Conservation (phyloP, 306 rosid genomes). For the Castanea crenata region DNA sequence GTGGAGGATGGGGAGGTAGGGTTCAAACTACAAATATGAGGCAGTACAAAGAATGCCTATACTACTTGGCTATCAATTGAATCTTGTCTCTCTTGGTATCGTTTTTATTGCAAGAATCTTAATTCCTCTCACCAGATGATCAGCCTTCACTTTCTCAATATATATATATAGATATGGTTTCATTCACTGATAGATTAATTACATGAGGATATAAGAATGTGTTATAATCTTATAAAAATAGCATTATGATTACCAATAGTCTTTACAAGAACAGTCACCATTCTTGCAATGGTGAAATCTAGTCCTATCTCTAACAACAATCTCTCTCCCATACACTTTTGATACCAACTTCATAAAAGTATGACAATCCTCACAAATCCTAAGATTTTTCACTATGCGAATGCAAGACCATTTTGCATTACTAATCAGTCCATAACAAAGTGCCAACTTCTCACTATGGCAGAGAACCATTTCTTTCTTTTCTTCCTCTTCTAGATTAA, state of each 20-base stretch:
- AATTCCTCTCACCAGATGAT: too few species aligned
- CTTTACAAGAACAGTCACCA: conserved; percentile 78
- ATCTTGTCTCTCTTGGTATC: not conserved
- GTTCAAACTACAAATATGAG: too few species aligned
- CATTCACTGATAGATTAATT: not conserved
- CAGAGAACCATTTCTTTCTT: conserved; percentile 62
- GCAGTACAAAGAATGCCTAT: too few species aligned
- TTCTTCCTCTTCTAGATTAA: conserved; percentile 77
- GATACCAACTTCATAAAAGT: conserved; percentile 80
- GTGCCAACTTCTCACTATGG: conserved; percentile 91
- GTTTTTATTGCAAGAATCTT: not conserved
- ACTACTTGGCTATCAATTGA: too few species aligned
- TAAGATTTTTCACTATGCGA: conserved; percentile 69
- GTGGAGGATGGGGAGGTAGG: too few species aligned
- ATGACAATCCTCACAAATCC: conserved; percentile 85
- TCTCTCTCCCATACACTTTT: conserved; percentile 55
- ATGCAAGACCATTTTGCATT: conserved; percentile 40
- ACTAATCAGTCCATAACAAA: conserved; percentile 63
- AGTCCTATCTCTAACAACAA: conserved; percentile 73
- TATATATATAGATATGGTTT: too few species aligned
- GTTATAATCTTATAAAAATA: not conserved
- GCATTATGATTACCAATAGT: conserved; percentile 18
- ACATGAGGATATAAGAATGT: not conserved
- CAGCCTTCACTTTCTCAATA: not conserved
- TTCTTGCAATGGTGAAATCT: conserved; percentile 74